A percentile compares a stretch with the other conserved stretches of the same genome.
Evolutionary conservation across 495 filamentous ascomycete species (phyloP).

Genomic region (Apodospora peruviana): DNA sequence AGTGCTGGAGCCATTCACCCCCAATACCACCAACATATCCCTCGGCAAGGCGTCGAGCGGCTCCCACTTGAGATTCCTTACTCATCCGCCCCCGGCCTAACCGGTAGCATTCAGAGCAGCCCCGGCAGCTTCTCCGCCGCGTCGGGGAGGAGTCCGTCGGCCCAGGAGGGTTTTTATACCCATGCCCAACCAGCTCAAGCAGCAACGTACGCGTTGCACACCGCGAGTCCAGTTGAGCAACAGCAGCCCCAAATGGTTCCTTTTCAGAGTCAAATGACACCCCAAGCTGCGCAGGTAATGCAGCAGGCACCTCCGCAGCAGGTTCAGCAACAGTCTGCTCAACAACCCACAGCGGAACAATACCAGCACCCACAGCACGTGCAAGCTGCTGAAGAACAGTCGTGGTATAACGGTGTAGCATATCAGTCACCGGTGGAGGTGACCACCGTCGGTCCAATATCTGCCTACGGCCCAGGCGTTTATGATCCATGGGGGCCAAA

Average conservation of each 20-base stretch:
- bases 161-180: constrained; percentile 42
- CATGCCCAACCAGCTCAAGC: constrained; percentile 34
- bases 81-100: constrained; percentile 25
- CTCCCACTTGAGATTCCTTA: constrained; percentile 40
- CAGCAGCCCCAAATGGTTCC: constrained; percentile 20
- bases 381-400: constrained; percentile 21
- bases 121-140: constrained; percentile 46
- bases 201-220: constrained; percentile 34
- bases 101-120: constrained; percentile 40
- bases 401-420: constrained; percentile 38
- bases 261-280: constrained; percentile 15
- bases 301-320: constrained; percentile 3
- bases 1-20: constrained; percentile 16
- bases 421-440: constrained; percentile 43
- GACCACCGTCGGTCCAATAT: constrained; percentile 30
- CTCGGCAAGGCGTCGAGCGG: constrained; percentile 37
- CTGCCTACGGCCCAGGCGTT: constrained; percentile 25
- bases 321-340: constrained; percentile 2
- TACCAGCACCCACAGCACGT: constrained; percentile 26
- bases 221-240: constrained; percentile 33
- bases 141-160: constrained; percentile 35
- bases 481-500: constrained; percentile 38
- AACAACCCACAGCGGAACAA: constrained; percentile 15
- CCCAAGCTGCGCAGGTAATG: constrained; percentile 16
- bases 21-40: constrained; percentile 37